These are phyloP conservation scores for Laetiporus sulphureus DNA, from an alignment of 1,284 basidiomycete genomes.

Conservation along the genomic window DNA sequence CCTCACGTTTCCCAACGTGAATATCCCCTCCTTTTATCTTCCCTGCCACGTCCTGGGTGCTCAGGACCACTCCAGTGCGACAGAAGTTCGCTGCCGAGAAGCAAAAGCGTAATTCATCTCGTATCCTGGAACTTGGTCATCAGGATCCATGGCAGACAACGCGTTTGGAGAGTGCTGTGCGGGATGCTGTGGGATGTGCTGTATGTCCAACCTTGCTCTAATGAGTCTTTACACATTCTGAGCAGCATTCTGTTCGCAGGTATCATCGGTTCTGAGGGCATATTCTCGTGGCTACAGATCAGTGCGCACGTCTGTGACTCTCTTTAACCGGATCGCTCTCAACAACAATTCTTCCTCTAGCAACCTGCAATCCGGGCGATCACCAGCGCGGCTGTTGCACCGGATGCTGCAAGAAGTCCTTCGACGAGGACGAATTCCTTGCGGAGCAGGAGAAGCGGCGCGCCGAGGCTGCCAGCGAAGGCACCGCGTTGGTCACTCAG, in stretches of 20 bases:
- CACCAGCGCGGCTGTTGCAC: slow-evolving; percentile 1
- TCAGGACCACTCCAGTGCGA: neutral
- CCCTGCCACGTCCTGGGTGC: neutral
- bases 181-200: slow-evolving; percentile 1
- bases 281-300: slow-evolving; percentile 1
- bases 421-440: slow-evolving; percentile 3
- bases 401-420: slow-evolving; percentile 3
- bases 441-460: neutral
- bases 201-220: neutral
- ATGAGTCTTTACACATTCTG: neutral
- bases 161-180: neutral
- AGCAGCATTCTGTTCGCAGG: neutral
- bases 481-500: neutral
- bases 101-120: neutral
- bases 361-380: neutral
- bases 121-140: neutral
- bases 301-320: neutral
- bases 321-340: neutral
- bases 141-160: neutral
- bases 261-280: slow-evolving; percentile 1
- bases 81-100: neutral
- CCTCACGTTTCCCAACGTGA: neutral
- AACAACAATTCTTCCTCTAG: neutral
- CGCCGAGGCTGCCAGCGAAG: neutral
- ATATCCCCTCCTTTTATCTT: neutral